Conservation (phyloP, 345 rosid genomes). For the Ceriops decandra region DNA sequence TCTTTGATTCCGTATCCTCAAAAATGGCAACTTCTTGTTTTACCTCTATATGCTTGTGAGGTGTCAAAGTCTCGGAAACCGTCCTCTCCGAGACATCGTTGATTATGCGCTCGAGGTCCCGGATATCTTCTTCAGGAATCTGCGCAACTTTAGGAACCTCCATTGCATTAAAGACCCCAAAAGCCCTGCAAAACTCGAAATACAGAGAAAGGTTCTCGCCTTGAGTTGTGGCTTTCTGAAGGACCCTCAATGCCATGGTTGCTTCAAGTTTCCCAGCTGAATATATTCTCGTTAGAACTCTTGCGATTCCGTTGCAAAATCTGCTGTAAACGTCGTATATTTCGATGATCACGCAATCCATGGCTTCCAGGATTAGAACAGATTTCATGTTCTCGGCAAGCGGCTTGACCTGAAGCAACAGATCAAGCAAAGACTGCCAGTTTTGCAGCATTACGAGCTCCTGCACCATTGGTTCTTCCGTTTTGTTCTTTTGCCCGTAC, state of each 20-base stretch:
- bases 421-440: constrained; percentile 51
- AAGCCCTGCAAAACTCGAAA: constrained; percentile 48
- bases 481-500: constrained; percentile 20
- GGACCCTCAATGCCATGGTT: constrained; percentile 42
- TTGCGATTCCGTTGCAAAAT: constrained; percentile 50
- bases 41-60: constrained; percentile 4
- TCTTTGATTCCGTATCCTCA: neutral
- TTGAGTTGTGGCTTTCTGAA: constrained; percentile 50
- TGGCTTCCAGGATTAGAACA: constrained; percentile 55
- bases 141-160: constrained; percentile 41
- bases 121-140: constrained; percentile 46
- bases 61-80: too few species aligned
- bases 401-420: constrained; percentile 63
- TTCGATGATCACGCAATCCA: constrained; percentile 68
- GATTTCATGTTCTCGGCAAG: constrained; percentile 38
- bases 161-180: constrained; percentile 49
- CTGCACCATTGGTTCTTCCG: constrained; percentile 29
- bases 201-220: constrained; percentile 38
- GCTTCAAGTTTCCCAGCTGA: constrained; percentile 44
- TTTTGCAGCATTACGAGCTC: constrained; percentile 46
- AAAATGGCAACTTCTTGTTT: constrained; percentile 13
- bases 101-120: constrained; percentile 44
- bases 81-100: constrained; percentile 19
- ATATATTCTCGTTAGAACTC: constrained; percentile 37
- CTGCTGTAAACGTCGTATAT: constrained; percentile 52